Percentiles rank a stretch among this genome's conserved stretches.
These are phyloP conservation scores for Carex pumila DNA, from an alignment of 176 grass and related monocot genomes.

Conservation along the genomic window DNA sequence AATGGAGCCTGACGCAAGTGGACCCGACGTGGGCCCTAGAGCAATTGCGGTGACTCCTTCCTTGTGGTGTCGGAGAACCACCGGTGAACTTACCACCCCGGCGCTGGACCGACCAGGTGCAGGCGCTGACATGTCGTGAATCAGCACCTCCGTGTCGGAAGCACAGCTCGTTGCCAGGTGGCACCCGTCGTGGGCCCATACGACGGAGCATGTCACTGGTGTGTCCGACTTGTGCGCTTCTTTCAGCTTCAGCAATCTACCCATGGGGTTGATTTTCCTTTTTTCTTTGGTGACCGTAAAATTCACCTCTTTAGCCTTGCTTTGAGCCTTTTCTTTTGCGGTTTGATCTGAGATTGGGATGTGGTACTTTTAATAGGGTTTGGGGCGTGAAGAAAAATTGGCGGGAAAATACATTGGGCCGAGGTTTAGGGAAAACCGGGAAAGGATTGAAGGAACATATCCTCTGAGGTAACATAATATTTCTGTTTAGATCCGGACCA, in stretches of 20 bases:
- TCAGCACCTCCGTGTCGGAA: slow-evolving; percentile 43
- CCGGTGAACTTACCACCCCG: slow-evolving; percentile 10
- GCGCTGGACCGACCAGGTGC: not conserved
- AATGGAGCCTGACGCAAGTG: slow-evolving; percentile 69
- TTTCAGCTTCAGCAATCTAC: slow-evolving; percentile 63
- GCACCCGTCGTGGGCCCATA: slow-evolving; percentile 42
- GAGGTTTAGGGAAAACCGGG: no score
- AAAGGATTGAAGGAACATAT: no score
- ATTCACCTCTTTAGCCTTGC: not conserved
- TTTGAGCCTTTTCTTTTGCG: not conserved
- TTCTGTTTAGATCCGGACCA: no score
- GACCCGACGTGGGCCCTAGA: slow-evolving; percentile 34
- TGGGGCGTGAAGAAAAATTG: not conserved
- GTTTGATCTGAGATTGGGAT: slow-evolving; percentile 16
- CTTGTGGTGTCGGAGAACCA: slow-evolving; percentile 58
- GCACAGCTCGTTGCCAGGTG: slow-evolving; percentile 66
- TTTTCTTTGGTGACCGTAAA: not conserved
- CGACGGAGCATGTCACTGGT: slow-evolving; percentile 52
- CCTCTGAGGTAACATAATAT: no score
- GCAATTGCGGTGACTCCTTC: slow-evolving; percentile 80
- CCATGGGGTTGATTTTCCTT: slow-evolving; percentile 42
- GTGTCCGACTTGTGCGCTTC: slow-evolving; percentile 58
- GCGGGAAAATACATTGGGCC: not conserved
- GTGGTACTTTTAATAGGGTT: not conserved
- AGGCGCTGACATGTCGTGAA: slow-evolving; percentile 51